Percentiles rank a stretch among this genome's conserved stretches.
Conservation (phyloP, 2,329 filamentous ascomycete species). For the Arthrobotrys megalospora region DNA sequence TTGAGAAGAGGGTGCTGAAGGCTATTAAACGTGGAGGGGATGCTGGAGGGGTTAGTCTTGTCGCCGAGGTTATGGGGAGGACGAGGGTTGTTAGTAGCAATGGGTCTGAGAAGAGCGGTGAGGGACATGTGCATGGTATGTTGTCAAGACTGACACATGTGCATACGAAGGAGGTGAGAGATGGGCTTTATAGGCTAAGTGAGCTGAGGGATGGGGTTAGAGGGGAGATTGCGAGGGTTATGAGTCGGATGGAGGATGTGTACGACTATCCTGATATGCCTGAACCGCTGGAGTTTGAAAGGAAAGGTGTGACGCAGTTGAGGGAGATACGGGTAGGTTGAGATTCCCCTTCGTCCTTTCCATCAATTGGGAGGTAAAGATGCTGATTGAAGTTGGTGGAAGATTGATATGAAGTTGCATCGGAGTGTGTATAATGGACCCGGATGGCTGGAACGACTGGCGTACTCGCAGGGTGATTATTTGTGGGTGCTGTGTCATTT, state of each 20-base stretch:
- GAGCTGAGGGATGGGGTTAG: conserved; percentile 48
- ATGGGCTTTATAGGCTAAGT: conserved; percentile 44
- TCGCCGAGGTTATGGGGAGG: conserved; percentile 47
- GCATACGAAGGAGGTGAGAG: conserved; percentile 50
- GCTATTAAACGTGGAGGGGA: background rate
- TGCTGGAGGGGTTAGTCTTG: conserved; percentile 42
- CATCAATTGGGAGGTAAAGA: background rate
- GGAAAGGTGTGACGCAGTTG: conserved; percentile 29
- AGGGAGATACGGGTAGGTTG: conserved; percentile 43
- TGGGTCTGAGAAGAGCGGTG: background rate
- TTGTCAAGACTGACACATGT: conserved; percentile 41
- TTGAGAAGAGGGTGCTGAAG: conserved; percentile 43
- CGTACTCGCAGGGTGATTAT: conserved; percentile 53
- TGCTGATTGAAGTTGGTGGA: background rate
- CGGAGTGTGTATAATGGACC: conserved; percentile 35
- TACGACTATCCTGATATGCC: conserved; percentile 44
- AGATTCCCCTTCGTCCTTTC: background rate
- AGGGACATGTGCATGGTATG: background rate
- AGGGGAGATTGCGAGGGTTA: conserved; percentile 45
- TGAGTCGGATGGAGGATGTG: conserved; percentile 51
- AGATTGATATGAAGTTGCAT: conserved; percentile 48
- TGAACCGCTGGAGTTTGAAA: background rate
- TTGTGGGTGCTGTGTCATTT: conserved; percentile 44
- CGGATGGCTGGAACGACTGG: conserved; percentile 44
- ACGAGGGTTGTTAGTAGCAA: background rate